Evolutionary conservation across 2,329 filamentous ascomycete species (phyloP).

Genomic region (Bertia moriformis): DNA sequence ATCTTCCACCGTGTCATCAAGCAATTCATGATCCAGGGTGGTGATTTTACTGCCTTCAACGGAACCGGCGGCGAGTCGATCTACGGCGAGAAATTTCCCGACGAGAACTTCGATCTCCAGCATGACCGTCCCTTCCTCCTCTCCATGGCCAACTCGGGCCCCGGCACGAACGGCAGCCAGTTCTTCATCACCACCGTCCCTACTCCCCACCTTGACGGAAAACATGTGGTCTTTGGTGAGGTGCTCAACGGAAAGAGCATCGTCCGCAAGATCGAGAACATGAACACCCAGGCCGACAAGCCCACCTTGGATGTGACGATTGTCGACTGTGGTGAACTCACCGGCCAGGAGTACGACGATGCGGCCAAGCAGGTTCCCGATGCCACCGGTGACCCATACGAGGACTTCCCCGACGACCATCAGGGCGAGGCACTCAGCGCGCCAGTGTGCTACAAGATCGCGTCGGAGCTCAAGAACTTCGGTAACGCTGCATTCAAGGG

Average conservation of each 20-base stretch:
- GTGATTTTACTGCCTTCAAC: constrained; percentile 89
- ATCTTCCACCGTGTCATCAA: constrained; percentile 95
- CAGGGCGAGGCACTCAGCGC: constrained; percentile 35
- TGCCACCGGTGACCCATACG: constrained; percentile 74
- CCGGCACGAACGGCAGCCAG: constrained; percentile 88
- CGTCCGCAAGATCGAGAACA: constrained; percentile 78
- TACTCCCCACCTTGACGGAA: constrained; percentile 88
- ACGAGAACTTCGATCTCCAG: constrained; percentile 87
- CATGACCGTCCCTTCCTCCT: constrained; percentile 87
- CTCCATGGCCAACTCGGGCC: constrained; percentile 95
- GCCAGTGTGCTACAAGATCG: constrained; percentile 61
- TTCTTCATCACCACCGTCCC: constrained; percentile 95
- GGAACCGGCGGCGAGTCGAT: constrained; percentile 94
- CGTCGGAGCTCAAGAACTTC: constrained; percentile 72
- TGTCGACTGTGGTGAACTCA: constrained; percentile 72
- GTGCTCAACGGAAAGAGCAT: constrained; percentile 86
- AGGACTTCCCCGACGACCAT: constrained; percentile 89
- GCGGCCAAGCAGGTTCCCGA: constrained; percentile 60
- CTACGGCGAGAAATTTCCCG: constrained; percentile 91
- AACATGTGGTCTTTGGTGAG: constrained; percentile 95
- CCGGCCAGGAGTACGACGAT: constrained; percentile 51
- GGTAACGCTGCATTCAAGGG: constrained; percentile 87
- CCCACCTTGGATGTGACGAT: constrained; percentile 62
- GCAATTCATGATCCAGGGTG: constrained; percentile 96
- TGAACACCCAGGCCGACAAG: constrained; percentile 65